Evolutionary conservation across 2,329 filamentous ascomycete genomes (phyloP).

Genomic region (Capronia epimyces): DNA sequence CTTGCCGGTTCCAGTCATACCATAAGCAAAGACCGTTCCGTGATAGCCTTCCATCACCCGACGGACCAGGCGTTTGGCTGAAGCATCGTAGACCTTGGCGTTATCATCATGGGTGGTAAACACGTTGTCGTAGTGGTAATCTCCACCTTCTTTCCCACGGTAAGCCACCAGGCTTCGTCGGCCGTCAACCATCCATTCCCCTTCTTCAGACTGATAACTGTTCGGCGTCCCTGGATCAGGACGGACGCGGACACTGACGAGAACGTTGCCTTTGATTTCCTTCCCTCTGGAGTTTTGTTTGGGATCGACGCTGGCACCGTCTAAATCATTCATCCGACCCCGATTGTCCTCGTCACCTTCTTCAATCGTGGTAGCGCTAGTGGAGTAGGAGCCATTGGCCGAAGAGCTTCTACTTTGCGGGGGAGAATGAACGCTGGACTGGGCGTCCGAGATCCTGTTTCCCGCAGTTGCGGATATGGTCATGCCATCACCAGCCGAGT

Average conservation of each 20-base stretch:
- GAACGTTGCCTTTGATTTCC: conserved; percentile 86
- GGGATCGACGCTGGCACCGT: conserved; percentile 29
- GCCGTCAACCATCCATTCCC: conserved; percentile 89
- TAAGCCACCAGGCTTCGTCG: conserved; percentile 77
- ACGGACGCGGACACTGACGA: conserved; percentile 90
- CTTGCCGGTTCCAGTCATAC: conserved; percentile 98
- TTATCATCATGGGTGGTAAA: conserved; percentile 94
- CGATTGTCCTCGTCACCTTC: conserved; percentile 58
- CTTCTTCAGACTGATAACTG: conserved; percentile 56
- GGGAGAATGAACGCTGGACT: conserved; percentile 73
- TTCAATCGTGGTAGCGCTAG: conserved; percentile 82
- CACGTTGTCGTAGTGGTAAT: conserved; percentile 95
- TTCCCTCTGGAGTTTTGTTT: conserved; percentile 41
- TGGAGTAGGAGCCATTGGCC: conserved; percentile 85
- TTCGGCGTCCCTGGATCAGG: conserved; percentile 67
- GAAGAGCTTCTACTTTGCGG: conserved; percentile 88
- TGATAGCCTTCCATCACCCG: conserved; percentile 99
- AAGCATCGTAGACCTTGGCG: conserved; percentile 86
- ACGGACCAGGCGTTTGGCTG: conserved; percentile 86
- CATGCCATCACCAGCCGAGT: conserved; percentile 71
- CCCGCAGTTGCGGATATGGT: conserved; percentile 59
- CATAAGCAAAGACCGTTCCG: conserved; percentile 88
- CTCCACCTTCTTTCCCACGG: conserved; percentile 80
- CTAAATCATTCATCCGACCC: conserved; percentile 33
- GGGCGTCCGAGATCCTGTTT: conserved; percentile 64